Evolutionary conservation across 768 basidiomycete genomes (phyloP).

Genomic region (Russula ochroleuca): DNA sequence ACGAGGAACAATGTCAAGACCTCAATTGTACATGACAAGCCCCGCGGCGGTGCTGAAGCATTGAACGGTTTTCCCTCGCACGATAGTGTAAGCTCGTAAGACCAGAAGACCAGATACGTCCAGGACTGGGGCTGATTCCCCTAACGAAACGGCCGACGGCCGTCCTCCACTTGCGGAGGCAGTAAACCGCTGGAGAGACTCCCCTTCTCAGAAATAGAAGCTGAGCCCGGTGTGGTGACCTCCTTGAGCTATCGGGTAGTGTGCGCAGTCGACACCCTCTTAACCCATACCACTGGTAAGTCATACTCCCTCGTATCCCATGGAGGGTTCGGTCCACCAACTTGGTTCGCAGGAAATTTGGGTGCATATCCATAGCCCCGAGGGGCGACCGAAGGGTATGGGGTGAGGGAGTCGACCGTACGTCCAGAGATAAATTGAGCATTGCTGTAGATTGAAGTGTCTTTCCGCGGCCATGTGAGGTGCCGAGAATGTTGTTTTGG

Average conservation of each 20-base stretch:
- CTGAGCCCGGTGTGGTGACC: background rate
- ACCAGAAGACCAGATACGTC: background rate
- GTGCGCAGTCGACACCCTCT: too few relatives aligned
- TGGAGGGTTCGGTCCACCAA: too few relatives aligned
- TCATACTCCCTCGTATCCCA: too few relatives aligned
- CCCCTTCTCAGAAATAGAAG: background rate
- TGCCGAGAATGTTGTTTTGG: background rate
- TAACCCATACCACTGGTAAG: too few relatives aligned
- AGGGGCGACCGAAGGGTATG: too few relatives aligned
- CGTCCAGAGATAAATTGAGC: background rate
- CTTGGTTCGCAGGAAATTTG: too few relatives aligned
- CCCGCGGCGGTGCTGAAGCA: conserved; percentile 10
- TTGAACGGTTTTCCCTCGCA: conserved; percentile 12
- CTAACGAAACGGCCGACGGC: background rate
- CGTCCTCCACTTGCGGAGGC: background rate
- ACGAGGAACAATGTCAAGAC: conserved; percentile 23
- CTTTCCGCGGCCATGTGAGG: background rate
- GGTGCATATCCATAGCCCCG: too few relatives aligned
- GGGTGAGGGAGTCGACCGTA: background rate
- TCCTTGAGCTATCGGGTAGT: background rate
- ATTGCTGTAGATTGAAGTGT: background rate
- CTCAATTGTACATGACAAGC: conserved; percentile 21
- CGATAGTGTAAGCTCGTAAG: background rate
- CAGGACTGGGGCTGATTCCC: too few relatives aligned
- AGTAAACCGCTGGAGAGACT: background rate